Base-by-base conservation (phyloP, 139 green algal species). In the Micromonas commoda region DNA sequence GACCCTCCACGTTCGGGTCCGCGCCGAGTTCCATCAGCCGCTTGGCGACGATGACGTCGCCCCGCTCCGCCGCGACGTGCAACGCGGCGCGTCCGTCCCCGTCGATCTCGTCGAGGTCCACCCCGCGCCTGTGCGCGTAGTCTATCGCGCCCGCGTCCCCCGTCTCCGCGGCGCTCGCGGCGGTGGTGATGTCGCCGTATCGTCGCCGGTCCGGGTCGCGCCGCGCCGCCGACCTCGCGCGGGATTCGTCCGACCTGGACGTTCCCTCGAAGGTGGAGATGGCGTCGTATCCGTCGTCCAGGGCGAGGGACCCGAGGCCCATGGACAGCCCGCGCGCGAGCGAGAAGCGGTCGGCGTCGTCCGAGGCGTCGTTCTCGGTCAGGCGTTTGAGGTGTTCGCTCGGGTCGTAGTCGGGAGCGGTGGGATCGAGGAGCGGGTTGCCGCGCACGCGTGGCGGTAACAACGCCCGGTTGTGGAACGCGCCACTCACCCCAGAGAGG, bases 51-150 rank as follows among this genome's bases (percentile, higher is more conserved):
- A 4, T 3, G 3, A 28, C 70, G 21, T 68, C 20, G 23, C 70
- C 70, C 3, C 39, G 23, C 39, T 28, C 39, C 23, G 70, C 70
- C 4, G 70, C 70, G 39, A 38, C 26, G 70, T 77, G 70, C 5
- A 77, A 37, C 31, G 31, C 70, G 51, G 70, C 39, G 51, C 70
- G 70, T 5, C 70, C 70, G 39, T 57, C 13, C 31, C 4, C n/a
- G 32, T 77, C 70, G 13, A 39, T 9, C 6, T 21, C 6, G 20
- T 70, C 28, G 28, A 70, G 13, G 29, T 70, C 29, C 6, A 9
- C 63, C 9, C 63, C 63, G 29, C 63, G 63, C 13, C 45, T 57
- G 16, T 23, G 16, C 45, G 16, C 16, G 9, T 9, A 9, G 45
- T 57, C 45, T 9, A 57, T 57, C 45, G 45, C 45, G 45, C 16